Percentiles rank a stretch among this genome's conserved stretches.
Conservation (phyloP, 2,329 filamentous ascomycete genomes). For the Fusarium kyushuense region DNA sequence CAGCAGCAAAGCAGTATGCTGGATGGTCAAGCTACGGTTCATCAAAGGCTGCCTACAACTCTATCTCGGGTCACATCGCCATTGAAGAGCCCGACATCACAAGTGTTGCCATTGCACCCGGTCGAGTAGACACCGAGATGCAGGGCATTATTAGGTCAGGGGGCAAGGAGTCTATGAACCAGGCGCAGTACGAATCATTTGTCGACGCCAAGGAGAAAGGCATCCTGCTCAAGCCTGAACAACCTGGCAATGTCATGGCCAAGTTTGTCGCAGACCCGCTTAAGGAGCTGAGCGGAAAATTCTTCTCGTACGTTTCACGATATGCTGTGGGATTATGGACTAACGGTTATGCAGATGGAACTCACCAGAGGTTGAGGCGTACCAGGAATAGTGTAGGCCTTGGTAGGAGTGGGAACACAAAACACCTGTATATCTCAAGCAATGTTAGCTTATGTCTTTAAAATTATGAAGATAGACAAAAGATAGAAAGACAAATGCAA, state of each 20-base stretch:
- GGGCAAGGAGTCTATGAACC: constrained; percentile 63
- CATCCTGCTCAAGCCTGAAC: constrained; percentile 81
- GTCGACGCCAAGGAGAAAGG: constrained; percentile 76
- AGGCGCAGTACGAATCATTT: constrained; percentile 74
- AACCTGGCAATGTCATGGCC: constrained; percentile 88
- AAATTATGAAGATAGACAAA: constrained; percentile 31
- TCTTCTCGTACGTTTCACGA: constrained; percentile 69
- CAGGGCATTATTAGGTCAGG: constrained; percentile 81
- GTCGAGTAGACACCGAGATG: constrained; percentile 91
- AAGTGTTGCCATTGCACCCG: constrained; percentile 79
- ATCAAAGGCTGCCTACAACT: constrained; percentile 86
- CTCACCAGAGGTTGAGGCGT: constrained; percentile 63
- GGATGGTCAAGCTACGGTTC: constrained; percentile 87
- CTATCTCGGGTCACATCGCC: constrained; percentile 77
- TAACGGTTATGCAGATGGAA: constrained; percentile 53
- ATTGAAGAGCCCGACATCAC: constrained; percentile 82
- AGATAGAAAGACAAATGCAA: constrained; percentile 49
- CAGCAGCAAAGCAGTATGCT: constrained; percentile 72
- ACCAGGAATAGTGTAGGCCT: constrained; percentile 56
- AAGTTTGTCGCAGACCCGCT: constrained; percentile 76
- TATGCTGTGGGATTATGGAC: constrained; percentile 3
- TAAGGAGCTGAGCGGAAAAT: constrained; percentile 78
- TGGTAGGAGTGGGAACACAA: neutral
- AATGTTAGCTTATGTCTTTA: constrained; percentile 42
- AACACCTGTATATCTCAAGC: constrained; percentile 40